These are phyloP conservation scores for Nannochloropsis gaditana DNA, from an alignment of 108 stramenopile species.

Conservation along the genomic window DNA sequence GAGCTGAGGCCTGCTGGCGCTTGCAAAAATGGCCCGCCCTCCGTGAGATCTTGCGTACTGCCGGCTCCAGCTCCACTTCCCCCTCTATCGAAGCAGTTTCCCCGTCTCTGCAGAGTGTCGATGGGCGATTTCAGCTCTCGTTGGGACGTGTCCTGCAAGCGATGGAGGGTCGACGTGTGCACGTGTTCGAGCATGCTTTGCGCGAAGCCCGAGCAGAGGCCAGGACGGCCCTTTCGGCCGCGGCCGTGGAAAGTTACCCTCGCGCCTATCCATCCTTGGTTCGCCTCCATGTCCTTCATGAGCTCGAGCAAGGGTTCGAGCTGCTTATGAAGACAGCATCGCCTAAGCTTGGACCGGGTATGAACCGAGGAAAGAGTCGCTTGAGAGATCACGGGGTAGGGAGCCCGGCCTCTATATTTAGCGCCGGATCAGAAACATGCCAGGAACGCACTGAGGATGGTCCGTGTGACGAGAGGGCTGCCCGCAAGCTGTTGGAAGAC, in stretches of 20 bases:
- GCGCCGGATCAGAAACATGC: neutral
- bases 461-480: neutral
- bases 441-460: neutral
- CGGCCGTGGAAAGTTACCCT: conserved; percentile 48
- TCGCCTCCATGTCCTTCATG: conserved; percentile 40
- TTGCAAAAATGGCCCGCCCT: conserved; percentile 45
- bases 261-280: conserved; percentile 49
- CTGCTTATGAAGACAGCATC: neutral
- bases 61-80: neutral
- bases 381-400: neutral
- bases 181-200: conserved; percentile 24
- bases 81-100: neutral
- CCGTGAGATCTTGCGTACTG: conserved; percentile 31
- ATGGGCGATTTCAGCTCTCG: neutral
- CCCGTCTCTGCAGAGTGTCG: conserved; percentile 22
- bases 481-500: neutral
- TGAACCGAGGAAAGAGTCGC: neutral
- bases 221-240: conserved; percentile 47
- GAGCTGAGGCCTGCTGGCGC: conserved; percentile 46
- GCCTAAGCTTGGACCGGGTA: neutral
- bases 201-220: conserved; percentile 42
- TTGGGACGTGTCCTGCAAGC: conserved; percentile 28
- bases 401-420: neutral
- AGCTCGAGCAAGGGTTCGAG: conserved; percentile 47
- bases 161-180: conserved; percentile 20